A percentile compares a stretch with the other conserved stretches of the same genome.
Conservation (phyloP, 2,329 filamentous ascomycete genomes). For the Neodidymelliopsis sp. region DNA sequence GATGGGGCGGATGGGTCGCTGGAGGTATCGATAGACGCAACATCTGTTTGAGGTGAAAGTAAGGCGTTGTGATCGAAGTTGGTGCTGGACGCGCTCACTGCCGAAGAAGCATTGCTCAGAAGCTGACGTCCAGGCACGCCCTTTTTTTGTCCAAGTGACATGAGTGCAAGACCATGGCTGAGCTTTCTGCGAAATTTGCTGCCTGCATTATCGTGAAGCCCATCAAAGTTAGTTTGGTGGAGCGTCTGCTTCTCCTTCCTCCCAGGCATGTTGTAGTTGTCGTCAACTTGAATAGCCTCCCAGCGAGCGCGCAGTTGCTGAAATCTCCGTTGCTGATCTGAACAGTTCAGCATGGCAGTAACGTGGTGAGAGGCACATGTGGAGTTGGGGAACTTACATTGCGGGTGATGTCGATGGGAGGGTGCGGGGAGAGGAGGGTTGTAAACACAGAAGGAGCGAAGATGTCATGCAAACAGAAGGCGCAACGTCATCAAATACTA, state of each 20-base stretch:
- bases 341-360: constrained; percentile 44
- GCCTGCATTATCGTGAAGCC: constrained; percentile 16
- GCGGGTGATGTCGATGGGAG: constrained; percentile 13
- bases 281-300: constrained; percentile 35
- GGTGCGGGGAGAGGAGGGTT: constrained; percentile 16
- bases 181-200: constrained; percentile 45
- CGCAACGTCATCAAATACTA: constrained; percentile 18
- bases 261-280: constrained; percentile 34
- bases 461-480: constrained; percentile 11
- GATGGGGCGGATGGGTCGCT: background rate
- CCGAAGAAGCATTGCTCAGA: constrained; percentile 16
- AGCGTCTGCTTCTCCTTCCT: constrained; percentile 32
- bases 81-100: constrained; percentile 17
- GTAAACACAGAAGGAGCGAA: constrained; percentile 29
- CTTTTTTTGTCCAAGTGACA: constrained; percentile 44
- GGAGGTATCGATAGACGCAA: constrained; percentile 3
- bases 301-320: constrained; percentile 44
- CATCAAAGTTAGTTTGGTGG: constrained; percentile 20
- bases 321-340: constrained; percentile 41
- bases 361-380: constrained; percentile 20
- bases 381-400: constrained; percentile 25
- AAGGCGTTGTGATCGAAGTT: constrained; percentile 13
- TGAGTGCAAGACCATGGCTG: constrained; percentile 43
- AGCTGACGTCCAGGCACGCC: constrained; percentile 24
- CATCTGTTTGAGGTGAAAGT: constrained; percentile 17